A percentile compares a stretch with the other conserved stretches of the same genome.
Evolutionary conservation across 148 eudicot genomes (phyloP).

Genomic region (Camellia japonica): DNA sequence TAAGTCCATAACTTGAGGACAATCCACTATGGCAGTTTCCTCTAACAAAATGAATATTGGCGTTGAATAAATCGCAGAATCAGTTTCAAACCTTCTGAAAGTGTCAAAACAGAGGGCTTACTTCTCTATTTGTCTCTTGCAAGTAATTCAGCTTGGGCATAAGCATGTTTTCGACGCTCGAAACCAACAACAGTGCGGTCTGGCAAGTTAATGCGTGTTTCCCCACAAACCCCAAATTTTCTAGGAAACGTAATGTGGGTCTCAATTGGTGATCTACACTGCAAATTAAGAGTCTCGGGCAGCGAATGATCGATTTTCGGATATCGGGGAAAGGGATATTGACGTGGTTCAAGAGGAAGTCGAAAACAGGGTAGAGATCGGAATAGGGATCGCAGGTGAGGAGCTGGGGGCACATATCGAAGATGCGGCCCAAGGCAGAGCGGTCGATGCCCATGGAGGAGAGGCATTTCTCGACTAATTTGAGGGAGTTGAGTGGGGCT

Average conservation of each 20-base stretch:
- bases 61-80: too few species aligned
- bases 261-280: constrained; percentile 51
- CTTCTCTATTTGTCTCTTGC: too few species aligned
- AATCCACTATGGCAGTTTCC: too few species aligned
- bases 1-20: too few species aligned
- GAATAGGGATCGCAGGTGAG: constrained; percentile 63
- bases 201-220: too few species aligned
- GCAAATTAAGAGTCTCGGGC: constrained; percentile 74
- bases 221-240: too few species aligned
- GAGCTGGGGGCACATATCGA: constrained; percentile 77
- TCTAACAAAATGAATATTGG: too few species aligned
- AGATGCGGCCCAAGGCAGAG: constrained; percentile 58
- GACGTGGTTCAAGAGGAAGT: constrained; percentile 60
- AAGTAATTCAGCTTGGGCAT: too few species aligned
- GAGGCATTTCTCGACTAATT: constrained; percentile 54
- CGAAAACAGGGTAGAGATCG: constrained; percentile 59
- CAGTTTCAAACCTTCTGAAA: too few species aligned
- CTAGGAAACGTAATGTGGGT: constrained; percentile 63
- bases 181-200: too few species aligned
- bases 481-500: constrained; percentile 46
- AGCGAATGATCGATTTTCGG: constrained; percentile 45
- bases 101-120: too few species aligned
- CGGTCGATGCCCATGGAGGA: constrained; percentile 57
- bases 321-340: constrained; percentile 44
- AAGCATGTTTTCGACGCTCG: too few species aligned